Percentiles rank a stretch among this genome's conserved stretches.
phyloP scores from a whole-genome alignment of 139 green algal species.

The Chlamydomonas incerta region DNA sequence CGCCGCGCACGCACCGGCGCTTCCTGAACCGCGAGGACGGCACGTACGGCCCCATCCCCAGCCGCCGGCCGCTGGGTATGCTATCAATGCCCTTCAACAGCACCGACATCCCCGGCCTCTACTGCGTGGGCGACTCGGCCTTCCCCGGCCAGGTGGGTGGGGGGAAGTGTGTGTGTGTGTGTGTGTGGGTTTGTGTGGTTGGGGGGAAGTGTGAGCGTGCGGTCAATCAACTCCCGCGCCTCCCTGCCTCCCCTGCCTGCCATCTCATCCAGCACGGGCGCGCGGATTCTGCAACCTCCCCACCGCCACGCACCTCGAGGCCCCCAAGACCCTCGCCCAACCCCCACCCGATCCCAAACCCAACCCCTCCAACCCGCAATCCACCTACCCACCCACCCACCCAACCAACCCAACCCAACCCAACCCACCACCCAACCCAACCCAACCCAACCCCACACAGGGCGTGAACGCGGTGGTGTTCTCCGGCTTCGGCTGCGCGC shows the following conservation, averaged over 20 bases:
- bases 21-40: conserved; percentile 92
- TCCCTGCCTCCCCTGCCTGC: no score
- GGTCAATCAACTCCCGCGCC: no score
- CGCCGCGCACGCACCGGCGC: conserved; percentile 91
- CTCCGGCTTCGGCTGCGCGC: conserved; percentile 92
- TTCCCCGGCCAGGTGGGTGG: conserved; percentile 87
- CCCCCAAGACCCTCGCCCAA: no score
- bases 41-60: conserved; percentile 95
- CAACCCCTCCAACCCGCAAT: no score
- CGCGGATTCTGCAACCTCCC: not conserved
- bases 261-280: no score
- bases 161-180: no score
- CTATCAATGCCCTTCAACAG: conserved; percentile 97
- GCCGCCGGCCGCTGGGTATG: conserved; percentile 87
- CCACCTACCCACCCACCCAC: no score
- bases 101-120: conserved; percentile 81
- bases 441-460: conserved; percentile 46
- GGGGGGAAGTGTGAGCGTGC: no score
- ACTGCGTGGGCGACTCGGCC: conserved; percentile 96
- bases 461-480: conserved; percentile 97
- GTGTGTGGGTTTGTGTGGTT: no score
- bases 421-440: not conserved
- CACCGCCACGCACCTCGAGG: no score
- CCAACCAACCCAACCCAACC: no score
- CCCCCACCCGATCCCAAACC: no score